A percentile compares a stretch with the other conserved stretches of the same genome.
Conservation (phyloP, 305 asterid species). For the Solanum hybrid region DNA sequence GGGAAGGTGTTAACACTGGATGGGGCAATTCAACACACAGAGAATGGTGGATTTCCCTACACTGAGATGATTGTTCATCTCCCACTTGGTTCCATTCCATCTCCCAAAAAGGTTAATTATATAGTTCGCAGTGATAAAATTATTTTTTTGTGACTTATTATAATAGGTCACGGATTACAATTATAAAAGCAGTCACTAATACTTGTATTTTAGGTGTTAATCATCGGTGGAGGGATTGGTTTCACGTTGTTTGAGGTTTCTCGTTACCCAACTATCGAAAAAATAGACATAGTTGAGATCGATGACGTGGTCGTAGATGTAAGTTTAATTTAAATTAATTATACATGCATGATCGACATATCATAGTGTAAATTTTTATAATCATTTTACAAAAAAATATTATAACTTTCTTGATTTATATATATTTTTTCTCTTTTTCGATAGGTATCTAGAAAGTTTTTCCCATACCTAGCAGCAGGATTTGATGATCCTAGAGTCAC, state of each 20-base stretch:
- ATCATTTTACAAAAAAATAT: not conserved
- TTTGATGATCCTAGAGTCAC: constrained; percentile 6
- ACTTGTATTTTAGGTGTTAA: not conserved
- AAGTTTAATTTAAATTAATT: not conserved
- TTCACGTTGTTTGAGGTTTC: constrained; percentile 6
- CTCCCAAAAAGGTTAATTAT: constrained; percentile 5
- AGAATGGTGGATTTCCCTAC: constrained; percentile 16
- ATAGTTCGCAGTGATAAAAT: not conserved
- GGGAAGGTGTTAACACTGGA: constrained; percentile 17
- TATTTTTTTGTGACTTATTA: not conserved
- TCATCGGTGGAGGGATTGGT: constrained; percentile 12
- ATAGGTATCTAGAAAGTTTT: constrained; percentile 3
- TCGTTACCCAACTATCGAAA: constrained; percentile 2
- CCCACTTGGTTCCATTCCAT: constrained; percentile 20
- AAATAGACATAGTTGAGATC: constrained; percentile 9
- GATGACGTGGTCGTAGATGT: constrained; percentile 7
- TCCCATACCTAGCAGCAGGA: constrained; percentile 1
- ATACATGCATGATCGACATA: not conserved
- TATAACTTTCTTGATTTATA: not conserved
- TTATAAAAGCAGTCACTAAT: not conserved
- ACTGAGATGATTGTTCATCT: constrained; percentile 21
- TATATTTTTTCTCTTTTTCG: not conserved
- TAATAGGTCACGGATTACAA: not conserved
- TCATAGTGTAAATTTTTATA: not conserved
- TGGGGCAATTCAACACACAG: constrained; percentile 20